A percentile compares a stretch with the other conserved stretches of the same genome.
These are phyloP conservation scores for Vigna reflexopilosa DNA, from an alignment of 306 rosid genomes.

Conservation along the genomic window DNA sequence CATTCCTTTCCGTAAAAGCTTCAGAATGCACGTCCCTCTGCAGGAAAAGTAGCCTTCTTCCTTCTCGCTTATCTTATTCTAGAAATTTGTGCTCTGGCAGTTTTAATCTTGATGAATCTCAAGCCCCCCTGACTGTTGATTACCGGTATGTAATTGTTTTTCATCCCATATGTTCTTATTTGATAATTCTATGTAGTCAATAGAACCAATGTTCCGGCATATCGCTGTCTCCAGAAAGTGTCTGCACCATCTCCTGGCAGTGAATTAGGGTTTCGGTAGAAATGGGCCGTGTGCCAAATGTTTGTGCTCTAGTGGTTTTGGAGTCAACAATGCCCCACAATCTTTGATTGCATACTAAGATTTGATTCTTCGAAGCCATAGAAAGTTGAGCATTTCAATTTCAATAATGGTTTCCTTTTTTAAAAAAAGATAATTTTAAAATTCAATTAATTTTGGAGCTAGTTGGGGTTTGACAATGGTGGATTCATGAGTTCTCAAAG, in stretches of 20 bases:
- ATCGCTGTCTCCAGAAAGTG: too few relatives aligned
- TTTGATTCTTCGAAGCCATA: constrained; percentile 1
- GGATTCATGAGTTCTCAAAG: constrained; percentile 1
- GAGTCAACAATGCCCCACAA: too few relatives aligned
- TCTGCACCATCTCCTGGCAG: too few relatives aligned
- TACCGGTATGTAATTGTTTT: constrained; percentile 55
- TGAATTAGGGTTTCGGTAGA: too few relatives aligned
- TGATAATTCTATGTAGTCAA: background rate
- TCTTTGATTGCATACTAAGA: too few relatives aligned
- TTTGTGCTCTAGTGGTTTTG: too few relatives aligned
- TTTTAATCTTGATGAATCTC: constrained; percentile 51
- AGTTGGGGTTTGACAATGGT: background rate
- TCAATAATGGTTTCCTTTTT: background rate
- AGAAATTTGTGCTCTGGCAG: constrained; percentile 67
- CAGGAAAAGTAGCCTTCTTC: constrained; percentile 12
- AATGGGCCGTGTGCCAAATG: too few relatives aligned
- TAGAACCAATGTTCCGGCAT: too few relatives aligned
- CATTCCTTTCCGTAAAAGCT: constrained; percentile 45
- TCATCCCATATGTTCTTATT: constrained; percentile 8
- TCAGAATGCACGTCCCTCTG: constrained; percentile 18
- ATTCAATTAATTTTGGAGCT: constrained; percentile 6
- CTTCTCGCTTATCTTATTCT: constrained; percentile 42
- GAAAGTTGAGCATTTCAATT: constrained; percentile 2
- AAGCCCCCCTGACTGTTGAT: constrained; percentile 75
- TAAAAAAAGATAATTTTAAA: background rate